These are phyloP conservation scores for Curvularia lunata DNA, from an alignment of 2,329 filamentous ascomycete genomes.

Conservation along the genomic window DNA sequence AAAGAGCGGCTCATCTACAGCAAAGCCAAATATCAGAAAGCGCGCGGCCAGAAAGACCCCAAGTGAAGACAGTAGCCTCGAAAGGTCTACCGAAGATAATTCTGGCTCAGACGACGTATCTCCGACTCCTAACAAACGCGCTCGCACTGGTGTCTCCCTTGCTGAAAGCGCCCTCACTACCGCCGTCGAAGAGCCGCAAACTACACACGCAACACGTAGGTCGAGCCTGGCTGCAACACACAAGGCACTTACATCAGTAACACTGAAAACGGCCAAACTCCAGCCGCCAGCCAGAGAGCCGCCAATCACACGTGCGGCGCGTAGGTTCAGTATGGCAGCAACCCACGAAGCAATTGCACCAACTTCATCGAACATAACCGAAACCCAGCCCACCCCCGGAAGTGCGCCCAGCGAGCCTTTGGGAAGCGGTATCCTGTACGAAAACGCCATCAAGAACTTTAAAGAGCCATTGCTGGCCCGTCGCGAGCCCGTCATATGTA, in stretches of 20 bases:
- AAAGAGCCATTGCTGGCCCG: conserved; percentile 25
- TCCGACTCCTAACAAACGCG: conserved; percentile 19
- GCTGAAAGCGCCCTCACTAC: conserved; percentile 15
- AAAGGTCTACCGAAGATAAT: conserved; percentile 18
- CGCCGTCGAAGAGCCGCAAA: neutral
- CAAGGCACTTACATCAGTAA: neutral
- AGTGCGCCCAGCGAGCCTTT: neutral
- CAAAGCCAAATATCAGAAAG: conserved; percentile 11
- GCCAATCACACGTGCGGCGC: no score
- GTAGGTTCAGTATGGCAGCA: no score
- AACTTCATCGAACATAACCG: no score
- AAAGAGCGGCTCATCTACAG: neutral
- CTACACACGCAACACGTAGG: conserved; percentile 7
- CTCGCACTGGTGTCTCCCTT: conserved; percentile 14
- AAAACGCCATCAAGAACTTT: conserved; percentile 15
- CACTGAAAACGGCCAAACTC: neutral
- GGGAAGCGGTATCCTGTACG: neutral
- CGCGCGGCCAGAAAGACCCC: conserved; percentile 5
- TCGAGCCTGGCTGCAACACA: neutral
- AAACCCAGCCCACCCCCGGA: neutral
- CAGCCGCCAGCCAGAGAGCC: neutral
- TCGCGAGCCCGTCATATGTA: conserved; percentile 13
- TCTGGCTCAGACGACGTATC: conserved; percentile 13
- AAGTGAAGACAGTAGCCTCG: conserved; percentile 3
- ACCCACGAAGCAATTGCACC: no score